These are phyloP conservation scores for Aspergillus nanangensis DNA, from an alignment of 495 filamentous ascomycete species.

Conservation along the genomic window DNA sequence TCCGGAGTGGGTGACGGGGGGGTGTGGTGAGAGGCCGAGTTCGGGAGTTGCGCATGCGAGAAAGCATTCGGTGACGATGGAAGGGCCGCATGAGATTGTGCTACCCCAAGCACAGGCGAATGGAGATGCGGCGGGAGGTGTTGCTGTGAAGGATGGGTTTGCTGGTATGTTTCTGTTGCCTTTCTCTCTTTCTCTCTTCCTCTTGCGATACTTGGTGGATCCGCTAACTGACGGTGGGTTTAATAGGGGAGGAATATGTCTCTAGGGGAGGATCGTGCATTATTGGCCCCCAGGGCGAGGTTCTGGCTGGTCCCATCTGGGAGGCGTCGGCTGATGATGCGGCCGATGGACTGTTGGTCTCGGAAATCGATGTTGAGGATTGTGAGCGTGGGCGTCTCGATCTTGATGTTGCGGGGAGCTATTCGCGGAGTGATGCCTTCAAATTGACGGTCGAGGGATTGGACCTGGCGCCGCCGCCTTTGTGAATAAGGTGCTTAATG, in stretches of 20 bases:
- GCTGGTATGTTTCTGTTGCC: background rate
- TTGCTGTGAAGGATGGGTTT: background rate
- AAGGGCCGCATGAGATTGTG: constrained; percentile 51
- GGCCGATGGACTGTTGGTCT: constrained; percentile 37
- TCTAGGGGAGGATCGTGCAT: constrained; percentile 81
- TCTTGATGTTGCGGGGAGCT: constrained; percentile 71
- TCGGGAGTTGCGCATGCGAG: constrained; percentile 3
- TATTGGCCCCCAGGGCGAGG: constrained; percentile 70
- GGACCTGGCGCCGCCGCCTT: constrained; percentile 68
- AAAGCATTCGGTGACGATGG: constrained; percentile 35
- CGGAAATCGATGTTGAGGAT: constrained; percentile 58
- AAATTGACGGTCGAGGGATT: constrained; percentile 70
- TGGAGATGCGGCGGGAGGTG: background rate
- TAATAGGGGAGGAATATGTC: constrained; percentile 29
- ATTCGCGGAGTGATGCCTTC: constrained; percentile 80
- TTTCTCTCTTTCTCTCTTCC: background rate
- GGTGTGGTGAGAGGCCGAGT: too few species aligned
- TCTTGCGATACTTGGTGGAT: background rate
- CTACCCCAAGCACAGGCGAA: constrained; percentile 29
- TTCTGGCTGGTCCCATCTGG: constrained; percentile 79
- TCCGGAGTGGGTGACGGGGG: constrained; percentile 55
- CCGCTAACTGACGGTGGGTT: background rate
- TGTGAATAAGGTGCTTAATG: too few species aligned
- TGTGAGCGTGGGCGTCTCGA: constrained; percentile 59
- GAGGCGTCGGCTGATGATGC: constrained; percentile 58